Conservation (phyloP, 805 yeast species). For the Komagataella pseudopastoris region DNA sequence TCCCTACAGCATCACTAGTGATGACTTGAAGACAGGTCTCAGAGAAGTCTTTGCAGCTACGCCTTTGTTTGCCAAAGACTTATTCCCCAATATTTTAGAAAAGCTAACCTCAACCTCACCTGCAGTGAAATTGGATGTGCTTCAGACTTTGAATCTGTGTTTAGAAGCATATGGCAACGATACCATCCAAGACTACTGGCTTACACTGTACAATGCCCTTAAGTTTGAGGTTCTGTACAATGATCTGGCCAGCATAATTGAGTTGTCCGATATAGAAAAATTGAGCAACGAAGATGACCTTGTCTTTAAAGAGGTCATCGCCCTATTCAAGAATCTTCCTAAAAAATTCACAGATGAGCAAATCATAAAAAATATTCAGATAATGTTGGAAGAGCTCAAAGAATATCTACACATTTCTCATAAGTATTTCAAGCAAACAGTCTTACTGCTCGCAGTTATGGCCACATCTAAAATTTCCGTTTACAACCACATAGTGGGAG, state of each 20-base stretch:
- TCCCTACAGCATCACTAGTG: conserved; percentile 69
- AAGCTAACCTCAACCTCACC: conserved; percentile 70
- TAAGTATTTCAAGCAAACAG: conserved; percentile 48
- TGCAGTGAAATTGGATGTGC: conserved; percentile 58
- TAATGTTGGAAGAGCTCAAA: background rate
- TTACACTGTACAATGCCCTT: conserved; percentile 72
- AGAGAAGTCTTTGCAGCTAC: conserved; percentile 51
- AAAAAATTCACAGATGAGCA: background rate
- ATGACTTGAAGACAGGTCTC: conserved; percentile 50
- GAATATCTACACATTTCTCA: conserved; percentile 10
- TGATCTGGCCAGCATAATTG: conserved; percentile 22
- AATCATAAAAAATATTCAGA: background rate
- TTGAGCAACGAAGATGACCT: background rate
- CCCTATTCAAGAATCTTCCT: background rate
- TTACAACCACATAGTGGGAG: conserved; percentile 34
- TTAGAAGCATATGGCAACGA: conserved; percentile 34
- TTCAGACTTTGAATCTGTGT: conserved; percentile 47
- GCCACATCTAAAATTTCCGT: conserved; percentile 30
- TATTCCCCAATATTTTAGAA: conserved; percentile 66
- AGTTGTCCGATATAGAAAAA: background rate
- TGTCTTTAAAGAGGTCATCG: background rate
- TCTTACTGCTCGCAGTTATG: conserved; percentile 41
- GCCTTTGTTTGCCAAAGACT: conserved; percentile 51
- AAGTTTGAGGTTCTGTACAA: conserved; percentile 84
- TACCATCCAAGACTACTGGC: conserved; percentile 48